Conservation (phyloP, 306 rosid genomes). For the Cajanus cajan region DNA sequence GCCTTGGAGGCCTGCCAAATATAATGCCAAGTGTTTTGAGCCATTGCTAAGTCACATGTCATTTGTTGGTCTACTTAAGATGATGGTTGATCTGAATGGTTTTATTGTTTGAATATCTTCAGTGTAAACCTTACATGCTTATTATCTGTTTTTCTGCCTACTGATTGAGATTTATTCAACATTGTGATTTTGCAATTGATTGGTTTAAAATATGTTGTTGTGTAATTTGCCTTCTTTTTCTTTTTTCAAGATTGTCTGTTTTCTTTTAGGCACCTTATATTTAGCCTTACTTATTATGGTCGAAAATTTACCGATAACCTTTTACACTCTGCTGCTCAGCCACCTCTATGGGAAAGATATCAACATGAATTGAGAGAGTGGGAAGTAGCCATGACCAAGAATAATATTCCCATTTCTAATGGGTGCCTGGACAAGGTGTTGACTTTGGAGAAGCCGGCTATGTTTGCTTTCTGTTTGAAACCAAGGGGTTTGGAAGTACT, state of each 20-base stretch:
- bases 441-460: conserved; percentile 68
- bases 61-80: not conserved
- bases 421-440: conserved; percentile 54
- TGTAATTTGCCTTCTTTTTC: not conserved
- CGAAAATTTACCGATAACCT: not conserved
- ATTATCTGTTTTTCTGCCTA: not conserved
- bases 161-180: not conserved
- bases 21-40: not conserved
- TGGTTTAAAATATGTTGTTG: not conserved
- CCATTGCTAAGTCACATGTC: not conserved
- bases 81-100: not conserved
- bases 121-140: not conserved
- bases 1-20: not conserved
- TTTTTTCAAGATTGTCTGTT: not conserved
- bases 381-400: conserved; percentile 60
- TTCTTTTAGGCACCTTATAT: not conserved
- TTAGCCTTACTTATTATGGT: not conserved
- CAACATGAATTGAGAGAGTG: conserved; percentile 67
- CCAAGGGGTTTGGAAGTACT: conserved; percentile 77
- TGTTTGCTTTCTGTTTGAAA: conserved; percentile 82
- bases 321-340: conserved; percentile 46
- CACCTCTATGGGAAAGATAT: conserved; percentile 69
- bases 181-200: not conserved
- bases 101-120: not conserved
- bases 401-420: conserved; percentile 33